Evolutionary conservation across 2,329 filamentous ascomycete genomes (phyloP).

Genomic region (Fusarium mexicanum): DNA sequence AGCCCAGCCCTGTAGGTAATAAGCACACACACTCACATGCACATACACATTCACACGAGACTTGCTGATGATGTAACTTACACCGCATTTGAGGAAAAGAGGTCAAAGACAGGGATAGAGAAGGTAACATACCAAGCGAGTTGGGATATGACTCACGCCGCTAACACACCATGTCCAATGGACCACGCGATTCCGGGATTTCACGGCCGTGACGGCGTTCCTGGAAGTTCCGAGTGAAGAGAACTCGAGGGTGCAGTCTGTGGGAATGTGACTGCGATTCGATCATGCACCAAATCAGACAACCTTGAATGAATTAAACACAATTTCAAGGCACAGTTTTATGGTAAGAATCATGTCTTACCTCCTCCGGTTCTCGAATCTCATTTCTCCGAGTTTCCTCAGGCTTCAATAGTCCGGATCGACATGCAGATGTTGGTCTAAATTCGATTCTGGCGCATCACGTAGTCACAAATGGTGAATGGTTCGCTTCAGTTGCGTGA

Average conservation of each 20-base stretch:
- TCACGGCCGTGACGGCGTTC: conserved; percentile 12
- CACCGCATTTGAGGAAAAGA: conserved; percentile 30
- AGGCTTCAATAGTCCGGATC: conserved; percentile 5
- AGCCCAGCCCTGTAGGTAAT: background rate
- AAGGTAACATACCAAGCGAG: conserved; percentile 17
- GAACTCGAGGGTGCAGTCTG: background rate
- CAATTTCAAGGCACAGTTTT: background rate
- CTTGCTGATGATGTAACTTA: conserved; percentile 30
- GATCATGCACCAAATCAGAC: conserved; percentile 11
- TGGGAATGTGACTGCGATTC: background rate
- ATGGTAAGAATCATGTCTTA: background rate
- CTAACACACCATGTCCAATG: conserved; percentile 33
- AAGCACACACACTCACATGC: conserved; percentile 7
- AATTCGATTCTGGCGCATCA: conserved; percentile 21
- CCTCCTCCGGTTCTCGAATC: background rate
- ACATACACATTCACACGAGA: conserved; percentile 7
- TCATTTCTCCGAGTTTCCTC: background rate
- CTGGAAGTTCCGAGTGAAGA: conserved; percentile 17
- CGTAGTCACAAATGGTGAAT: conserved; percentile 22
- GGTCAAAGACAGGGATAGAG: conserved; percentile 4
- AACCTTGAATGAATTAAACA: background rate
- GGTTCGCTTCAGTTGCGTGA: conserved; percentile 23
- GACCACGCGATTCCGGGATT: conserved; percentile 27
- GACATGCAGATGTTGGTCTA: background rate
- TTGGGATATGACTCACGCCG: conserved; percentile 43